These are phyloP conservation scores for Beta corolliflora DNA, from an alignment of 179 eudicot species.

Conservation along the genomic window DNA sequence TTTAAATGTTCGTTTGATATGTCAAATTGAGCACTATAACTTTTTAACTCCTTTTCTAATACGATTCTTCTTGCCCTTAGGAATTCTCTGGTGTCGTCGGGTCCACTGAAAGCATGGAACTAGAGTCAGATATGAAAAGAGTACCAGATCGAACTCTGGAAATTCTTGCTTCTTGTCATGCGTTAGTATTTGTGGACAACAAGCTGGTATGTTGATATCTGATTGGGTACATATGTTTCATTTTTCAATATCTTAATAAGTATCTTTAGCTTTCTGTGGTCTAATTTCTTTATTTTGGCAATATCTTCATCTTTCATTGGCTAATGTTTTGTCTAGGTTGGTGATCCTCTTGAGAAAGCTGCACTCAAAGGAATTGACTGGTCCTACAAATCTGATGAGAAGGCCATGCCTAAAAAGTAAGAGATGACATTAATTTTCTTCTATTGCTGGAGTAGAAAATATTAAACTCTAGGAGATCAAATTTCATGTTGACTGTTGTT, in stretches of 20 bases:
- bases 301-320: background rate
- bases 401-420: constrained; percentile 93
- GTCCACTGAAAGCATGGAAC: constrained; percentile 59
- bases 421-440: constrained; percentile 16
- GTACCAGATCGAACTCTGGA: constrained; percentile 71
- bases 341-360: constrained; percentile 99
- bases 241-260: background rate
- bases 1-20: constrained; percentile 7
- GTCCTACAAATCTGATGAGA: constrained; percentile 95
- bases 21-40: constrained; percentile 6
- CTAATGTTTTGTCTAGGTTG: constrained; percentile 53
- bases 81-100: constrained; percentile 97
- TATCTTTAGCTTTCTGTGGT: background rate
- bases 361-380: constrained; percentile 94
- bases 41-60: background rate
- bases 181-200: constrained; percentile 94
- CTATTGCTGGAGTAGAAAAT: background rate
- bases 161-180: constrained; percentile 98
- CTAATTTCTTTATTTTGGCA: background rate
- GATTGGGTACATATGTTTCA: constrained; percentile 1
- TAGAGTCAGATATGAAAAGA: constrained; percentile 73
- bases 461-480: background rate
- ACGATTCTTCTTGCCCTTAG: constrained; percentile 35
- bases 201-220: constrained; percentile 67
- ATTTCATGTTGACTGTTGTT: background rate